Percentiles rank a stretch among this genome's conserved stretches.
phyloP scores from a whole-genome alignment of 2,329 filamentous ascomycete species.

The Alternaria novae-zelandiae region DNA sequence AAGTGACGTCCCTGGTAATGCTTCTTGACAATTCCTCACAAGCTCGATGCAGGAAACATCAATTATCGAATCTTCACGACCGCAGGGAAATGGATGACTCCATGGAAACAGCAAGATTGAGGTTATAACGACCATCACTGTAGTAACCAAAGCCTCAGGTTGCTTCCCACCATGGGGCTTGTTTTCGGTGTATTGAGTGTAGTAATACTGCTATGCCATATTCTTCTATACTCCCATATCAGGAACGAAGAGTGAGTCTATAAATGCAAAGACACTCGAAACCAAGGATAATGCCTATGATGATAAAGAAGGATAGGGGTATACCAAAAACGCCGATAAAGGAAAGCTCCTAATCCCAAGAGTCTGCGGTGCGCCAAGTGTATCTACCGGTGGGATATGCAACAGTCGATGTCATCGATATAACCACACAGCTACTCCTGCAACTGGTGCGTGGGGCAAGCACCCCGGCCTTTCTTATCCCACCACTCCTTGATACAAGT shows the following conservation, averaged over 20 bases:
- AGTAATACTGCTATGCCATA: not conserved
- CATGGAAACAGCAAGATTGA: not conserved
- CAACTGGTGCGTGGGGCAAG: conserved; percentile 66
- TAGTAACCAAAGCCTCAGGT: not conserved
- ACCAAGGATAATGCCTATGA: not conserved
- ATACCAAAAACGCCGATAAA: conserved; percentile 1
- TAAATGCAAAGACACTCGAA: not conserved
- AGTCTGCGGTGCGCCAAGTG: not conserved
- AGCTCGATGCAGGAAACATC: not conserved
- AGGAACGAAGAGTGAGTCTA: not conserved
- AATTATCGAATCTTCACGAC: not conserved
- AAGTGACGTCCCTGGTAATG: not conserved
- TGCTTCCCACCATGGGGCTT: not conserved
- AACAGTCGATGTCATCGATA: not conserved
- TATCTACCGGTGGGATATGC: not conserved
- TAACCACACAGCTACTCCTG: conserved; percentile 26
- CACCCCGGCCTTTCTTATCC: conserved; percentile 60
- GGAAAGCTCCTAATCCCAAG: not conserved
- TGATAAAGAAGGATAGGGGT: conserved; percentile 11
- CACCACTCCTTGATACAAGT: conserved; percentile 68
- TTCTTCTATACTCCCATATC: not conserved
- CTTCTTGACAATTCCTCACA: not conserved
- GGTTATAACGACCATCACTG: not conserved
- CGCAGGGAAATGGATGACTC: not conserved
- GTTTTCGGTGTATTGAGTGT: not conserved